Evolutionary conservation across 495 filamentous ascomycete species (phyloP).

Genomic region (Trichoderma orchidacearum): DNA sequence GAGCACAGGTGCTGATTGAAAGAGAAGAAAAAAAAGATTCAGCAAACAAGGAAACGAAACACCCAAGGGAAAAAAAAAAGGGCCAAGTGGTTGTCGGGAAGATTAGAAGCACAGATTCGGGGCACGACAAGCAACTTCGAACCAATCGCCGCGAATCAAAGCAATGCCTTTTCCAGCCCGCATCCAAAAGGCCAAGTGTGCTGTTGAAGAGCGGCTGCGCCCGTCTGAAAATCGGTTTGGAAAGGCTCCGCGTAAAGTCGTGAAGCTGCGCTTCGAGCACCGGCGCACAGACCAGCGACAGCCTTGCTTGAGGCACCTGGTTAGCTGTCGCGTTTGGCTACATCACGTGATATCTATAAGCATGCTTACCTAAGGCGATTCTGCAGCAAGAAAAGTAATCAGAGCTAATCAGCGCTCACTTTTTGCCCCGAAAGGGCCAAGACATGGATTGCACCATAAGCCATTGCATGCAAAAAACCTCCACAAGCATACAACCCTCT

Average conservation of each 20-base stretch:
- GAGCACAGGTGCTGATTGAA: not conserved
- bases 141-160: not conserved
- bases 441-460: too few species aligned
- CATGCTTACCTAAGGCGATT: not conserved
- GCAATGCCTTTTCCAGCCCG: not conserved
- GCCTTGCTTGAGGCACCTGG: not conserved
- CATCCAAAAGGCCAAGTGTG: not conserved
- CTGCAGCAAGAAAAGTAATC: not conserved
- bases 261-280: constrained; percentile 3
- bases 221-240: constrained; percentile 1
- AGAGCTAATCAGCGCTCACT: too few species aligned
- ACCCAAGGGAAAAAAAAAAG: not conserved
- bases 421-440: not conserved
- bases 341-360: not conserved
- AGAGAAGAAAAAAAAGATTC: not conserved
- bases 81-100: not conserved
- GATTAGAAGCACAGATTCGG: not conserved
- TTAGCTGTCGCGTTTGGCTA: not conserved
- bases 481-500: too few species aligned
- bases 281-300: constrained; percentile 1
- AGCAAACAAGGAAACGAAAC: not conserved
- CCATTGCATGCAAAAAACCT: too few species aligned
- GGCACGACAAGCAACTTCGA: not conserved
- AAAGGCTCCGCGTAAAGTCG: not conserved
- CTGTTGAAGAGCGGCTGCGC: not conserved